Base-by-base conservation (phyloP, 768 basidiomycete species). In the Grammothele lineata region DNA sequence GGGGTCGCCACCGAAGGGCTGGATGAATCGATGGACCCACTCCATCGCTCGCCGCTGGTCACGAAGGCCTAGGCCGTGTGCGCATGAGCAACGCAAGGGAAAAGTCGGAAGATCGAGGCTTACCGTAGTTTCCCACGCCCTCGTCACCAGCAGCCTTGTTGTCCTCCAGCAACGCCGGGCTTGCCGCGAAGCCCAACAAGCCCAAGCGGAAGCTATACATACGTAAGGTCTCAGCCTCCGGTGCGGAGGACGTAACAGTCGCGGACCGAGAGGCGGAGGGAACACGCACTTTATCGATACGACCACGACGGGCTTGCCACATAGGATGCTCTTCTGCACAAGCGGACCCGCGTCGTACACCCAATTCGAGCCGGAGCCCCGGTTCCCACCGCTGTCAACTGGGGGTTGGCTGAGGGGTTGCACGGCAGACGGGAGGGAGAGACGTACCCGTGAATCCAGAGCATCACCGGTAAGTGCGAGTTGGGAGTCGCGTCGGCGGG, bases 401-500 rank as follows among this genome's bases (percentile, higher is more conserved):
- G 15, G n/a, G 15, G 18, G 48, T 49, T 36, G 34, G 48, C 47
- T 50, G 40, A 38, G 45, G 23, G 39, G 46, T 15, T n/a, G 32
- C 35, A 23, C 6, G 10, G 30, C n/a, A 33, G 2, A 11, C 14
- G 10, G 19, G 15, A 14, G 34, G 43, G 45, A 50, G 19, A 23
- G 24, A 69, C 80, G 36, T 56, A 89, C 87, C 87, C 87, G 66
- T 90, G 87, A n/a, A 90, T 70, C 87, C 87, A 90, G 37, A 88
- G 62, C 87, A 90, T 87, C 54, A 90, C 86, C 5, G 87, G 87
- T 14, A 83, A 51, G 35, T 69, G 73, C 33, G 84, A 81, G 37
- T 69, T 67, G 3, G 74, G 56, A 3, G 64, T 70, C 17, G 81
- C 68, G 15, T 76, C 77, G 21, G 74, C 78, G 9, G 87, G 87